phyloP scores from a whole-genome alignment of 371 early-diverging fungal species.

The Choanephora cucurbitarum region DNA sequence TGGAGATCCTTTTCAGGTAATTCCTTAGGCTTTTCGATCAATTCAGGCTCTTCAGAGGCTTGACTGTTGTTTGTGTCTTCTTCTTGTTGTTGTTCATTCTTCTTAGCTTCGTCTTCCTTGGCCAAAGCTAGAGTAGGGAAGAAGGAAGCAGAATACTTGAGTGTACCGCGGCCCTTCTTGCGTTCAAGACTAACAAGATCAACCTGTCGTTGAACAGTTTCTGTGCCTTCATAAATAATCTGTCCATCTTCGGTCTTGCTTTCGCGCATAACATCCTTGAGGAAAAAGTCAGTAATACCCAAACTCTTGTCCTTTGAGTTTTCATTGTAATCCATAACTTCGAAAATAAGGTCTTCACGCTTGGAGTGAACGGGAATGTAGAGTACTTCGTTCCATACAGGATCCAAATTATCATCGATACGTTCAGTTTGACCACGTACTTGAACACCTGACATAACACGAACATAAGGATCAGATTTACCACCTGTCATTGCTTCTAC shows the following conservation, averaged over 20 bases:
- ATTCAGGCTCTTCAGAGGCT: conserved; percentile 32
- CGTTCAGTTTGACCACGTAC: conserved; percentile 65
- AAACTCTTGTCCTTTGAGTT: conserved; percentile 68
- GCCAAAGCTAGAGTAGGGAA: conserved; percentile 69
- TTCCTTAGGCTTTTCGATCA: conserved; percentile 30
- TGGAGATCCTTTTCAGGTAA: conserved; percentile 50
- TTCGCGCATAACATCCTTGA: conserved; percentile 47
- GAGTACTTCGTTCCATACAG: conserved; percentile 80
- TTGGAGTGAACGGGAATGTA: conserved; percentile 72
- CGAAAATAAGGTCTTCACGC: conserved; percentile 70
- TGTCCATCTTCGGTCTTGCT: conserved; percentile 38
- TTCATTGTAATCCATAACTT: conserved; percentile 80
- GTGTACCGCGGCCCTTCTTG: conserved; percentile 62
- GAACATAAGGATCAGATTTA: conserved; percentile 86
- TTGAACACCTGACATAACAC: conserved; percentile 66
- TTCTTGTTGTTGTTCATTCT: conserved; percentile 13
- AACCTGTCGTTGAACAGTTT: conserved; percentile 46
- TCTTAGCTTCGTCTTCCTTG: conserved; percentile 26
- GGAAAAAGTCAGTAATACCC: conserved; percentile 55
- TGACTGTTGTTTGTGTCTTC: conserved; percentile 14
- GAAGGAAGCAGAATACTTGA: conserved; percentile 72
- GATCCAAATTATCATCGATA: conserved; percentile 73
- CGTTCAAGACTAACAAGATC: conserved; percentile 63
- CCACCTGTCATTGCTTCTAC: conserved; percentile 69
- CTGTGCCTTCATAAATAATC: conserved; percentile 40